Percentiles rank a stretch among this genome's conserved stretches.
phyloP scores from a whole-genome alignment of 2,329 filamentous ascomycete species.

The Fusarium burgessii region DNA sequence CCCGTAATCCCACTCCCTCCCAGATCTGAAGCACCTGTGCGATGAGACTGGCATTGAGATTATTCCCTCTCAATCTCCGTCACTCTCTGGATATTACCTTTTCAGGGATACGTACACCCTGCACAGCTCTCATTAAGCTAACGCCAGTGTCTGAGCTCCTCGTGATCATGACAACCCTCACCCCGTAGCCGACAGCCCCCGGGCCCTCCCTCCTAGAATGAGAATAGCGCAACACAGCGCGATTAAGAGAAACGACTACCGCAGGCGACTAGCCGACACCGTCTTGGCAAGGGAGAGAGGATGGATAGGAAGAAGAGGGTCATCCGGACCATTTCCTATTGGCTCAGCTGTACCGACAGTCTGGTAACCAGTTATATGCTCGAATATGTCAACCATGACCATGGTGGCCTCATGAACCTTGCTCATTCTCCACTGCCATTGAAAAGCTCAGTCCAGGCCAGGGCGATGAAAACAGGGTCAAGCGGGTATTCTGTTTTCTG shows the following conservation, averaged over 20 bases:
- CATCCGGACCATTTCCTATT: slow-evolving; percentile 34
- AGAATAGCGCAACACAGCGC: slow-evolving; percentile 11
- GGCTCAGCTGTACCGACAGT: slow-evolving; percentile 36
- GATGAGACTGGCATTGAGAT: neutral
- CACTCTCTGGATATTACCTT: neutral
- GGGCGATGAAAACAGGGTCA: slow-evolving; percentile 5
- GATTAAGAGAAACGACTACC: neutral
- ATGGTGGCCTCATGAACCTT: slow-evolving; percentile 25
- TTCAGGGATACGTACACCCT: slow-evolving; percentile 1
- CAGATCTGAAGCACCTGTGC: neutral
- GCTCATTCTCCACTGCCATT: slow-evolving; percentile 7
- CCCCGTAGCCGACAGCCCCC: neutral
- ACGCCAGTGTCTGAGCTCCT: slow-evolving; percentile 8
- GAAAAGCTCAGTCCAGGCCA: slow-evolving; percentile 1
- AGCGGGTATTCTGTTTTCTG: neutral
- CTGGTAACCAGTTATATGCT: slow-evolving; percentile 28
- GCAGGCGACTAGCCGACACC: neutral
- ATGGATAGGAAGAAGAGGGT: slow-evolving; percentile 6
- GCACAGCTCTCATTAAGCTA: neutral
- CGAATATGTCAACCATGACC: neutral
- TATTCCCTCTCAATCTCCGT: slow-evolving; percentile 12
- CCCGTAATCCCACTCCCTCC: neutral
- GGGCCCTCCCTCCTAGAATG: slow-evolving; percentile 4
- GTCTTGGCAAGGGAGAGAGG: neutral
- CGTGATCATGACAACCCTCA: slow-evolving; percentile 17